Conservation (phyloP, 148 eudicot species). For the Fallopia convolvulus region DNA sequence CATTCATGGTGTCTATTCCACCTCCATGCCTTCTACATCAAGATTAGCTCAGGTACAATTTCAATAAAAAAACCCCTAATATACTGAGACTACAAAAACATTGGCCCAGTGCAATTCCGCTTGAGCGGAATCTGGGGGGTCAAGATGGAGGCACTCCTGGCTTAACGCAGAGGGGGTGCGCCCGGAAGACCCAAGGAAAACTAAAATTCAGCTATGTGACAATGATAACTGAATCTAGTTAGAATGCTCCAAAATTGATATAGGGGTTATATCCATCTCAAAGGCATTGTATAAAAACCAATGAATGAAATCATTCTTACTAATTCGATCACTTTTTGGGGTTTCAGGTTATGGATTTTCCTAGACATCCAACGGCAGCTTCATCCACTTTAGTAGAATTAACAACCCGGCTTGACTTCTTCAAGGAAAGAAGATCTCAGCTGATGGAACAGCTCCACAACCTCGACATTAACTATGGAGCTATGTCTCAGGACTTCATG, state of each 20-base stretch:
- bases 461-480: conserved; percentile 69
- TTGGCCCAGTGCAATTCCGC: too few relatives aligned
- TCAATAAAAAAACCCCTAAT: not conserved
- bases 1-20: conserved; percentile 64
- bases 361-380: conserved; percentile 54
- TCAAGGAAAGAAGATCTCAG: conserved; percentile 93
- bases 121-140: too few relatives aligned
- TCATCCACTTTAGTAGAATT: conserved; percentile 89
- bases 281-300: too few relatives aligned
- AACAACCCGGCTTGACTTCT: conserved; percentile 94
- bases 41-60: conserved; percentile 53
- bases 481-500: conserved; percentile 53
- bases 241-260: too few relatives aligned
- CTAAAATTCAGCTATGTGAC: too few relatives aligned
- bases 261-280: too few relatives aligned
- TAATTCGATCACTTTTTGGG: not conserved
- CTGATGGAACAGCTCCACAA: conserved; percentile 97
- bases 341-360: conserved; percentile 59
- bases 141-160: too few relatives aligned
- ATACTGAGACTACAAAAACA: not conserved
- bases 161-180: too few relatives aligned
- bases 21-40: conserved; percentile 49
- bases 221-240: too few relatives aligned
- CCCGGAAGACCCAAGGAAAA: too few relatives aligned
- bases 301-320: not conserved